A percentile compares a stretch with the other conserved stretches of the same genome.
Evolutionary conservation across 305 asterid genomes (phyloP).

Genomic region (Solanum hybrid): DNA sequence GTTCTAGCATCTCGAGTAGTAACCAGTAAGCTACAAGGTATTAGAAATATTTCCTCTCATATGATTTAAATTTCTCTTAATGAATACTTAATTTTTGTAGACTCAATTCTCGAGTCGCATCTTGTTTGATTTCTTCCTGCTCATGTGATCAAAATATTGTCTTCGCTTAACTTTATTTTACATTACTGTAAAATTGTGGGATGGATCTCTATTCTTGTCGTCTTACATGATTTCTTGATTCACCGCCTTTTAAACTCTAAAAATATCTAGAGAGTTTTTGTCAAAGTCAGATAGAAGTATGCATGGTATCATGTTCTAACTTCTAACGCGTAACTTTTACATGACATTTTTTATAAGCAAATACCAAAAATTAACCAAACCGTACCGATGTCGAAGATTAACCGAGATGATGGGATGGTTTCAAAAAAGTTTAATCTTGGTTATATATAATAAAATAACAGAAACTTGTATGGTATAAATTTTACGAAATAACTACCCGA

Average conservation of each 20-base stretch:
- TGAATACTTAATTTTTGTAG: neutral
- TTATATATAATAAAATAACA: neutral
- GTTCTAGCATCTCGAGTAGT: neutral
- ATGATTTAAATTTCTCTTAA: neutral
- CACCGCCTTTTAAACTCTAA: neutral
- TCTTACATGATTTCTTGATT: neutral
- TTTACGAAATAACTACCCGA: neutral
- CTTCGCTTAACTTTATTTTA: neutral
- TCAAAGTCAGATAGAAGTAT: neutral
- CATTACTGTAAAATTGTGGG: neutral
- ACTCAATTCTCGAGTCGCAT: neutral
- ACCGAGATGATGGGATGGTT: neutral
- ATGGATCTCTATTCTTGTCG: neutral
- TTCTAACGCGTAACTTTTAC: neutral
- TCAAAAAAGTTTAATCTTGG: neutral
- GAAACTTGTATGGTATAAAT: neutral
- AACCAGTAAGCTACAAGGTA: neutral
- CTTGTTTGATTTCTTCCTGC: neutral
- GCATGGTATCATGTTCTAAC: neutral
- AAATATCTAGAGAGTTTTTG: neutral
- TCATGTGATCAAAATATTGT: neutral
- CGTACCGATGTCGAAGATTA: neutral
- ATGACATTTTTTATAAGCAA: neutral
- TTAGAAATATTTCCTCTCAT: neutral
- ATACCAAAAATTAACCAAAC: neutral